Conservation (phyloP, 306 rosid genomes). For the Cicer cuneatum region DNA sequence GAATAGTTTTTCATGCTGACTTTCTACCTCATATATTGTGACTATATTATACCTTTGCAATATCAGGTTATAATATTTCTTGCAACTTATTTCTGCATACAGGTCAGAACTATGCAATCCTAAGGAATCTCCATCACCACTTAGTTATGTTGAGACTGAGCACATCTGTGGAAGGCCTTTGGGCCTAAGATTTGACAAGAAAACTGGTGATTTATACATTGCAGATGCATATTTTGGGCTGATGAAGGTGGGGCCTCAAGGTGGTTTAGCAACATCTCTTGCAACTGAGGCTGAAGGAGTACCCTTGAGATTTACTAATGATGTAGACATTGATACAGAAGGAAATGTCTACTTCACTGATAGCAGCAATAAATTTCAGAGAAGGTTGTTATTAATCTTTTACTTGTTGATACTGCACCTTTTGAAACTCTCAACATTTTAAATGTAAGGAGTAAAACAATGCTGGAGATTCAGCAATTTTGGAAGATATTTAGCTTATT, state of each 20-base stretch:
- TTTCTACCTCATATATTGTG: neutral
- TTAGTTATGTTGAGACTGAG: constrained; percentile 69
- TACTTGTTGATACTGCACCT: constrained; percentile 18
- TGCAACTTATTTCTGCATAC: constrained; percentile 43
- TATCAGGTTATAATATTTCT: neutral
- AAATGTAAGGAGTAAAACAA: neutral
- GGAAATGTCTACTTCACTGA: constrained; percentile 84
- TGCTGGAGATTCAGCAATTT: neutral
- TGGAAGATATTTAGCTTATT: constrained; percentile 7
- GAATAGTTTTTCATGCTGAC: neutral
- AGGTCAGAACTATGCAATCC: constrained; percentile 81
- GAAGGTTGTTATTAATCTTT: constrained; percentile 56
- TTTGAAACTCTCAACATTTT: constrained; percentile 37
- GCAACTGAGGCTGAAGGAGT: constrained; percentile 81
- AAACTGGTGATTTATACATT: constrained; percentile 81
- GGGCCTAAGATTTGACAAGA: constrained; percentile 90
- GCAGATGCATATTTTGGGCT: constrained; percentile 94
- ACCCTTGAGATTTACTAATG: constrained; percentile 76
- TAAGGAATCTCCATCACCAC: constrained; percentile 57
- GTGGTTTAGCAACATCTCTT: constrained; percentile 84
- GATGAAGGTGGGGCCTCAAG: constrained; percentile 85
- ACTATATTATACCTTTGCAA: neutral
- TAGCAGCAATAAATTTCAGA: constrained; percentile 67
- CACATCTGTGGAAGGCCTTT: constrained; percentile 93
- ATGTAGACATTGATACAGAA: constrained; percentile 74